Evolutionary conservation across 148 eudicot genomes (phyloP).

Genomic region (Limonium bicolor): DNA sequence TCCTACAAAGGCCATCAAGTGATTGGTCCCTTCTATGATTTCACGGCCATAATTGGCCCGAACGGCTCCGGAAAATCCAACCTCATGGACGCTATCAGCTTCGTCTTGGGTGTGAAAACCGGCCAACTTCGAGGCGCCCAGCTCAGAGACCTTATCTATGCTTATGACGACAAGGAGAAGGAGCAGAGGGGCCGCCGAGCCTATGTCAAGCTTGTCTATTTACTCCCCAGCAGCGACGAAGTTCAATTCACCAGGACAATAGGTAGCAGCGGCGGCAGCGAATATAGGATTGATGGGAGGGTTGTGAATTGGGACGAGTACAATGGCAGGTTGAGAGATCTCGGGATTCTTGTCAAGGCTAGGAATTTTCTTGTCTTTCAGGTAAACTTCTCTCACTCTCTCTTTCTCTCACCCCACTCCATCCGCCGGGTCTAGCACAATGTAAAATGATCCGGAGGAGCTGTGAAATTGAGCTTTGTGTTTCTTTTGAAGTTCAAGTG

Average conservation of each 20-base stretch:
- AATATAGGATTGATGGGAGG: conserved; percentile 65
- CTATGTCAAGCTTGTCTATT: conserved; percentile 58
- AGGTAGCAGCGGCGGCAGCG: conserved; percentile 66
- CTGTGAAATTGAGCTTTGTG: too few species aligned
- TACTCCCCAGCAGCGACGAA: conserved; percentile 26
- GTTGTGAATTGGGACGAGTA: conserved; percentile 82
- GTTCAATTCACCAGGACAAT: conserved; percentile 53
- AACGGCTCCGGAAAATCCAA: conserved; percentile 96
- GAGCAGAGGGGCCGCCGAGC: conserved; percentile 73
- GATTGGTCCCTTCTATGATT: conserved; percentile 81
- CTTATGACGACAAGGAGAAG: conserved; percentile 53
- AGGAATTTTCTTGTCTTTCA: conserved; percentile 95
- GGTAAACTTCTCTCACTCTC: conserved; percentile 18
- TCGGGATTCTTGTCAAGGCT: conserved; percentile 87
- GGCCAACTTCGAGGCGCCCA: conserved; percentile 92
- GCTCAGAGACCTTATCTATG: conserved; percentile 68
- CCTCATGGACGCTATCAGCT: conserved; percentile 95
- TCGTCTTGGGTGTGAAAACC: conserved; percentile 80
- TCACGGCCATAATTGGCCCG: conserved; percentile 97
- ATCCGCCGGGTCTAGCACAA: too few species aligned
- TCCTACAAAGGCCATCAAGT: conserved; percentile 80
- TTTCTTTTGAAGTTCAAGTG: too few species aligned
- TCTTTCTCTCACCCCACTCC: too few species aligned
- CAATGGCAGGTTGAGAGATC: conserved; percentile 38
- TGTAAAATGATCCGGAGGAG: too few species aligned